Conservation (phyloP, 2,329 filamentous ascomycete genomes). For the Scytalidium lignicola region DNA sequence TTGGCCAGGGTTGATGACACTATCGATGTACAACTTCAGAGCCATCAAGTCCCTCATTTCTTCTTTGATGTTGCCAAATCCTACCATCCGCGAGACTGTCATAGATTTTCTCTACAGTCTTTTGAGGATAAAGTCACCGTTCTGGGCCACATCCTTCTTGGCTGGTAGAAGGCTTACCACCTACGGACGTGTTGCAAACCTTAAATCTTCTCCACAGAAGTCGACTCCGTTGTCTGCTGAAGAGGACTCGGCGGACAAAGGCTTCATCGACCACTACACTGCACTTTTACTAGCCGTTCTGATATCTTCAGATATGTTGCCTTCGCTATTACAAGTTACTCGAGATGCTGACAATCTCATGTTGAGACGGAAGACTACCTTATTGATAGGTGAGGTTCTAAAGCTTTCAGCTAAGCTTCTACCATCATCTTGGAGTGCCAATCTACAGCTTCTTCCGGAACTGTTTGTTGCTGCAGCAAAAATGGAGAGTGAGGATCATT, state of each 20-base stretch:
- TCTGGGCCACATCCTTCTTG: conserved; percentile 93
- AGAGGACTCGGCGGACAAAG: conserved; percentile 69
- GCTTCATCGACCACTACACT: conserved; percentile 90
- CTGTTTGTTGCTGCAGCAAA: conserved; percentile 72
- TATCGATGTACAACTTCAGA: conserved; percentile 84
- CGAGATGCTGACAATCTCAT: conserved; percentile 62
- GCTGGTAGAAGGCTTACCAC: conserved; percentile 90
- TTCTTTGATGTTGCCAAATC: conserved; percentile 55
- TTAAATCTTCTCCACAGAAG: conserved; percentile 56
- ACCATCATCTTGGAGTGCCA: conserved; percentile 74
- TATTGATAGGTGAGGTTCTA: conserved; percentile 85
- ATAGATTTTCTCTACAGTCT: conserved; percentile 79
- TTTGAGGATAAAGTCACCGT: conserved; percentile 83
- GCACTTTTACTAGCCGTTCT: conserved; percentile 82
- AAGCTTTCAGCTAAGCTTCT: conserved; percentile 84
- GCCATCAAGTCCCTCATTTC: conserved; percentile 73
- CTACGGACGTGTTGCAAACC: conserved; percentile 86
- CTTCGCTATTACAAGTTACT: conserved; percentile 57
- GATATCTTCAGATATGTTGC: conserved; percentile 71
- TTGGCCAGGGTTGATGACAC: conserved; percentile 85
- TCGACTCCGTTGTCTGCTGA: conserved; percentile 47
- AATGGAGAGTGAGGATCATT: conserved; percentile 66
- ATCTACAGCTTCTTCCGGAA: conserved; percentile 82
- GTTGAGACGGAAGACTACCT: conserved; percentile 80
- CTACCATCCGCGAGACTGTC: conserved; percentile 64